A percentile compares a stretch with the other conserved stretches of the same genome.
phyloP scores from a whole-genome alignment of 495 filamentous ascomycete species.

The Talaromyces thailandensis region DNA sequence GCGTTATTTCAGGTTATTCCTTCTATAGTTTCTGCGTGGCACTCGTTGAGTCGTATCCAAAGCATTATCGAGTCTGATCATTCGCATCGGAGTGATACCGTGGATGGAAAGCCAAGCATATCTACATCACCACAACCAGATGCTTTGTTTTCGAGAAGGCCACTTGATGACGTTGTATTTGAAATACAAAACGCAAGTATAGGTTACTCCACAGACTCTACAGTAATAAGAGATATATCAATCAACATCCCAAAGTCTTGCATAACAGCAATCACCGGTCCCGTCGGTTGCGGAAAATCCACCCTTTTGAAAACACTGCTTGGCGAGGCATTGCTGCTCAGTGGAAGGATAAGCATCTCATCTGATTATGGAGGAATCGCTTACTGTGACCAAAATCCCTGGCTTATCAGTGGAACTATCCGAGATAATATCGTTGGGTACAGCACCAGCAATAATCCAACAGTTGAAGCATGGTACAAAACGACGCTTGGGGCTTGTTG shows the following conservation, averaged over 20 bases:
- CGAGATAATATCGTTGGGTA: slow-evolving; percentile 40
- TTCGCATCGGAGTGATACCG: too few relatives aligned
- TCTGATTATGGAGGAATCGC: neutral
- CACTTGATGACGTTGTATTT: neutral
- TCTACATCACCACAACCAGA: neutral
- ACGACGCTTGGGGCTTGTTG: slow-evolving; percentile 21
- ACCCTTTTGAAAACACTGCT: slow-evolving; percentile 40
- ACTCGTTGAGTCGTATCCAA: neutral
- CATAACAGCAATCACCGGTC: slow-evolving; percentile 33
- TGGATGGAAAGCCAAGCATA: too few relatives aligned
- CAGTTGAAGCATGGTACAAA: slow-evolving; percentile 19
- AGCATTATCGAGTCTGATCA: neutral
- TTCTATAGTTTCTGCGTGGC: neutral
- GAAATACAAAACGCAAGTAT: neutral
- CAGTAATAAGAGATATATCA: neutral
- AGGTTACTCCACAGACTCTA: neutral
- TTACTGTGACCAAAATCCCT: slow-evolving; percentile 46
- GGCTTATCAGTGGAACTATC: slow-evolving; percentile 47
- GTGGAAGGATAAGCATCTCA: neutral
- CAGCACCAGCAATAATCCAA: slow-evolving; percentile 10
- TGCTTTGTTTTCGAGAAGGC: neutral
- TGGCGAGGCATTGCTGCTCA: slow-evolving; percentile 30
- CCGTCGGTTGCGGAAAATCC: slow-evolving; percentile 48
- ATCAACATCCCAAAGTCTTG: neutral
- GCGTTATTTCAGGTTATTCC: slow-evolving; percentile 15